These are phyloP conservation scores for Conticribra weissflogii DNA, from an alignment of 108 stramenopile genomes.

Conservation along the genomic window DNA sequence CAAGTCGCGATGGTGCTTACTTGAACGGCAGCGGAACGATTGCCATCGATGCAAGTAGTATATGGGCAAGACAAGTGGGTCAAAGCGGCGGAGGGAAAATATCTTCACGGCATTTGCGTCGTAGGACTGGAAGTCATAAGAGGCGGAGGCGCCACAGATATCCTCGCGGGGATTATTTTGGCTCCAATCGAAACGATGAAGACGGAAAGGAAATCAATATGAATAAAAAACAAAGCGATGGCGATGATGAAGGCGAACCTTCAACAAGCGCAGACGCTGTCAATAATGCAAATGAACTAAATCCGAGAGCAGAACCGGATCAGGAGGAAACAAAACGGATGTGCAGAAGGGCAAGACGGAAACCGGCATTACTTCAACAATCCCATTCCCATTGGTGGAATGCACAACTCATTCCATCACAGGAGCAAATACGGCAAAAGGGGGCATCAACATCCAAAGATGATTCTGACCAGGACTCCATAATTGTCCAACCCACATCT, in stretches of 20 bases:
- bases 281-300: too few species aligned
- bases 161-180: conserved; percentile 32
- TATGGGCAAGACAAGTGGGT: conserved; percentile 12
- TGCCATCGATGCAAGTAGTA: neutral
- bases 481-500: too few species aligned
- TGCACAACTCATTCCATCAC: conserved; percentile 1
- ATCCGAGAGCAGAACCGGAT: neutral
- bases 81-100: conserved; percentile 69
- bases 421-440: too few species aligned
- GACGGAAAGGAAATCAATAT: conserved; percentile 2
- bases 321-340: conserved; percentile 9
- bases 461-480: too few species aligned
- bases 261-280: neutral
- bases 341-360: conserved; percentile 46
- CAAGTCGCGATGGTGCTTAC: conserved; percentile 3
- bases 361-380: conserved; percentile 34
- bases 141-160: conserved; percentile 62
- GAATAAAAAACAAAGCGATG: neutral
- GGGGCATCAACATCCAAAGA: neutral
- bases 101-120: conserved; percentile 77
- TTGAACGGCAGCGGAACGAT: neutral
- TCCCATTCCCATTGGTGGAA: conserved; percentile 39
- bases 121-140: conserved; percentile 68
- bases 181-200: conserved; percentile 6
- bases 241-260: neutral